Conservation (phyloP, 2,329 filamentous ascomycete species). For the Fusarium succisae region DNA sequence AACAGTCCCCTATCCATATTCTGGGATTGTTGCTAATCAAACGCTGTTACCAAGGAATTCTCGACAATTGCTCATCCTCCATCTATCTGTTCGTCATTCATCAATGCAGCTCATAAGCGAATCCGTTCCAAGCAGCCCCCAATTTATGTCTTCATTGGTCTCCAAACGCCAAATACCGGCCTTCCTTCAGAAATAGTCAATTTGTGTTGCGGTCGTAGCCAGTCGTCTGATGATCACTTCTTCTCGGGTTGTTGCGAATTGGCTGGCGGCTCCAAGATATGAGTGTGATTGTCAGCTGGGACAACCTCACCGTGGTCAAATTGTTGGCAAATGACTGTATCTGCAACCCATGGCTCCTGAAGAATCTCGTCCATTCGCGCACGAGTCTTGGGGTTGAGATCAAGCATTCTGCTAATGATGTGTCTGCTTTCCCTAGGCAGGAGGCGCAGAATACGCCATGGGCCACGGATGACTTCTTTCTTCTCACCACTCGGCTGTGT, state of each 20-base stretch:
- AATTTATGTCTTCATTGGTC: constrained; percentile 28
- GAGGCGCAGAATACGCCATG: constrained; percentile 87
- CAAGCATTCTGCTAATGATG: constrained; percentile 92
- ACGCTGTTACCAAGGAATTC: constrained; percentile 8
- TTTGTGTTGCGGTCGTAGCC: background rate
- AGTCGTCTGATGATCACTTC: constrained; percentile 28
- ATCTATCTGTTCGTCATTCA: constrained; percentile 40
- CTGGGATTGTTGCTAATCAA: constrained; percentile 1
- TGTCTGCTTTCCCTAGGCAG: constrained; percentile 89
- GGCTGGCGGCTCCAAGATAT: constrained; percentile 81
- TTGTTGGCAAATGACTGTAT: constrained; percentile 85
- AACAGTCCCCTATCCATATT: constrained; percentile 3
- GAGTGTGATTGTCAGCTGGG: constrained; percentile 79
- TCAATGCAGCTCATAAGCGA: constrained; percentile 29
- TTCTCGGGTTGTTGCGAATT: constrained; percentile 47
- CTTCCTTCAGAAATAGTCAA: constrained; percentile 3
- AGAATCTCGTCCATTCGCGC: constrained; percentile 88
- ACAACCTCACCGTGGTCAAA: constrained; percentile 75
- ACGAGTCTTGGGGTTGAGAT: constrained; percentile 83
- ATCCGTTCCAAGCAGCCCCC: constrained; percentile 27
- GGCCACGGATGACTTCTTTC: constrained; percentile 87
- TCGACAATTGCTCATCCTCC: constrained; percentile 36
- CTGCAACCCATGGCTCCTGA: constrained; percentile 88
- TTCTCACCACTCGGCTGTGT: constrained; percentile 54
- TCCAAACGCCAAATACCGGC: constrained; percentile 39